Base-by-base conservation (phyloP, 2,329 filamentous ascomycete genomes). In the Talaromyces rugulosus region DNA sequence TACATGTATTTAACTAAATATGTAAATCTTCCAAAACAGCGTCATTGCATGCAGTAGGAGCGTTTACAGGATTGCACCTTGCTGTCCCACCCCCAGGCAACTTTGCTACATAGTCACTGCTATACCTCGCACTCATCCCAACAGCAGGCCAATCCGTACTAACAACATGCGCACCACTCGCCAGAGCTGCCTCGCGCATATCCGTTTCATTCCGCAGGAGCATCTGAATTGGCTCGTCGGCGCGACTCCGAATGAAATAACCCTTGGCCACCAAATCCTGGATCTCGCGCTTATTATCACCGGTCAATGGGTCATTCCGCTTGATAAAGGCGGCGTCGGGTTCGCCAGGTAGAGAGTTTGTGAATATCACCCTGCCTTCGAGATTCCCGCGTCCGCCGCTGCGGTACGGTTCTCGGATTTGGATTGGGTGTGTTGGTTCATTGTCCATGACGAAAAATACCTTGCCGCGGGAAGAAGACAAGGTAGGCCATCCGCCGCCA, bases 401-500 rank as follows among this genome's bases (percentile, higher is more conserved):
- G 2, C 62, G 58, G 23, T 63, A 63, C 5, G 58, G 58, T 11
- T 63, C 58, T 8, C 62, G 58, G 31, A 63, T 58, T 28, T 61
- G 54, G 27, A 63, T 61, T n/a, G 62, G 62, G 50, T 63, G 62
- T 1, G 58, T 63, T 8, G 62, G 62, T 30, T 63, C 62, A 47
- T 63, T 63, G 62, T 63, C 62, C 62, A 63, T 63, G 9, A 63
- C 47, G 33, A 63, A 63, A n/a, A 63, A 61, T 7, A 63, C 30
- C 51, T 63, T 63, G 1, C 62, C 62, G 7, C 62, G 62, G 3
- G 58, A 54, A 9, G 58, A 57, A 3, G 58, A 52, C 4, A 63
- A 28, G 27, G 53, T 61, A 6, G 62, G 62, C 62, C 62, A 63
- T 52, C 58, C 62, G 58, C 58, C 62, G 8, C 47, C 30, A 16